These are phyloP conservation scores for Malus fusca DNA, from an alignment of 306 rosid species.

Conservation along the genomic window DNA sequence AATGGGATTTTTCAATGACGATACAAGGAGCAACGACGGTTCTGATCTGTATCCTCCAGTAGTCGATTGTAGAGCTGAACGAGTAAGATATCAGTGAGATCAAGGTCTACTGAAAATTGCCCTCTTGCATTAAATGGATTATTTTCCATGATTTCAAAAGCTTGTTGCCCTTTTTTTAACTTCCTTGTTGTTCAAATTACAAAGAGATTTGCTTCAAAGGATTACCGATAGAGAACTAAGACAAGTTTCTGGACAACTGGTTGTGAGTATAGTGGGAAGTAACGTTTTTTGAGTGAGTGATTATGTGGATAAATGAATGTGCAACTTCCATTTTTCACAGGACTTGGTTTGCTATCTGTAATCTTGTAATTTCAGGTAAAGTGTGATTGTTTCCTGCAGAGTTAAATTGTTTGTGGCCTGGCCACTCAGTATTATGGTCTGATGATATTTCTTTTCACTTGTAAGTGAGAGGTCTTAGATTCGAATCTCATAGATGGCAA, in stretches of 20 bases:
- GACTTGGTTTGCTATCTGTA: neutral
- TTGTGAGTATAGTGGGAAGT: neutral
- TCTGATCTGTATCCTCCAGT: slow-evolving; percentile 32
- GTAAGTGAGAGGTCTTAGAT: too few relatives aligned
- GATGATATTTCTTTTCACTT: too few relatives aligned
- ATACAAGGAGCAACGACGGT: slow-evolving; percentile 47
- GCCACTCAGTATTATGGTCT: too few relatives aligned
- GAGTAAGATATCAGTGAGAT: slow-evolving; percentile 25
- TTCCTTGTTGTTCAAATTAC: neutral
- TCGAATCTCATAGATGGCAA: too few relatives aligned
- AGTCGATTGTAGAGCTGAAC: slow-evolving; percentile 20
- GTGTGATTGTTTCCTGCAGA: neutral
- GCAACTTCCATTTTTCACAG: neutral
- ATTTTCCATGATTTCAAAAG: slow-evolving; percentile 26
- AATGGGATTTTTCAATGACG: slow-evolving; percentile 31
- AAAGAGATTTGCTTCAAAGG: neutral
- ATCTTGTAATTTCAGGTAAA: neutral
- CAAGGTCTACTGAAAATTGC: slow-evolving; percentile 9
- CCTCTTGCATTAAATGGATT: neutral
- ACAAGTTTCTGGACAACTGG: neutral
- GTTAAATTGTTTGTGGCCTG: neutral
- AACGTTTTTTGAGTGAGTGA: neutral
- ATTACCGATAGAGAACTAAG: neutral
- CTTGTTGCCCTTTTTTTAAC: slow-evolving; percentile 38
- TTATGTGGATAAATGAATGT: neutral